Percentiles rank a stretch among this genome's conserved stretches.
These are phyloP conservation scores for Ceratonia siliqua DNA, from an alignment of 306 rosid genomes.

Conservation along the genomic window DNA sequence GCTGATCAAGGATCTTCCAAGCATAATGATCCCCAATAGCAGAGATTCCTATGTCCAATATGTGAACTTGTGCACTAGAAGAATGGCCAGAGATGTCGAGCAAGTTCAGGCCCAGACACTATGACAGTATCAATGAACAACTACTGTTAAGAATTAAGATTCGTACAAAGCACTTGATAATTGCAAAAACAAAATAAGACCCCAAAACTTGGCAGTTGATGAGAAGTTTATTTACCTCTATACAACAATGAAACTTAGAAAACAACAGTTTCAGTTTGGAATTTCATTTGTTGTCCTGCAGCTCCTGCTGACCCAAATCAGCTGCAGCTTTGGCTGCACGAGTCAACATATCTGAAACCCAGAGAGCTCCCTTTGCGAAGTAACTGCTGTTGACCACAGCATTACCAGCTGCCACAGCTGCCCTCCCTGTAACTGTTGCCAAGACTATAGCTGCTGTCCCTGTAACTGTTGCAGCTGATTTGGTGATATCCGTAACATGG, in stretches of 20 bases:
- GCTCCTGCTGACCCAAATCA: conserved; percentile 40
- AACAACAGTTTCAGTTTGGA: background rate
- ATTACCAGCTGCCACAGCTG: conserved; percentile 70
- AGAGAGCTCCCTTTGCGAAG: conserved; percentile 89
- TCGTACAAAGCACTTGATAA: background rate
- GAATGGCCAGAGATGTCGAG: background rate
- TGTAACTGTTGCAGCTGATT: conserved; percentile 67
- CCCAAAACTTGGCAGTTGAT: background rate
- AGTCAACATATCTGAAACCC: conserved; percentile 58
- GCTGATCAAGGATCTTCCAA: background rate
- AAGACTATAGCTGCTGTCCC: conserved; percentile 83
- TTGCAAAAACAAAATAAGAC: background rate
- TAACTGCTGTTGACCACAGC: conserved; percentile 78
- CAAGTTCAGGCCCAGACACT: background rate
- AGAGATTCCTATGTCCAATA: background rate
- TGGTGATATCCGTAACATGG: conserved; percentile 76
- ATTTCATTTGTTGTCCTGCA: conserved; percentile 19
- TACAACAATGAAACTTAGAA: background rate
- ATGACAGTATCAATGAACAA: background rate
- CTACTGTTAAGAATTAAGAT: background rate
- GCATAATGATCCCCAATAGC: background rate
- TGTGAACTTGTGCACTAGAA: background rate
- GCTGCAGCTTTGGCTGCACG: conserved; percentile 62
- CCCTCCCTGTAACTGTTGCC: conserved; percentile 69
- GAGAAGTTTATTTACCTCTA: background rate